Evolutionary conservation across 2,329 filamentous ascomycete genomes (phyloP).

Genomic region (Monilinia aucupariae): DNA sequence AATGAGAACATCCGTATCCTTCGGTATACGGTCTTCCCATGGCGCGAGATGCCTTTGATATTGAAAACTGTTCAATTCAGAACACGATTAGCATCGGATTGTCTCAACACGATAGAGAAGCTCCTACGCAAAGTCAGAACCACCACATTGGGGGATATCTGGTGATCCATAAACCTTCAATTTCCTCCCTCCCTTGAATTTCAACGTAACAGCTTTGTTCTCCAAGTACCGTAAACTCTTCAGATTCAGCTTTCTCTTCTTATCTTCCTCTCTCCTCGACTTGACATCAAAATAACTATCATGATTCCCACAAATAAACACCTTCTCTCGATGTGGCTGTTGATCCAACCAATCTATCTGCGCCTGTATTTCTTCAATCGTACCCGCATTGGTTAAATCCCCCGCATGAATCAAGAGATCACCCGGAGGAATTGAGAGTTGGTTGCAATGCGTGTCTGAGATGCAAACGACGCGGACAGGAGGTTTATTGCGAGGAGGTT

Average conservation of each 20-base stretch:
- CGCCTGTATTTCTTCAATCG: conserved; percentile 66
- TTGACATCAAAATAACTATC: conserved; percentile 75
- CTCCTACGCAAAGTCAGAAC: conserved; percentile 55
- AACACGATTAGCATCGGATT: not conserved
- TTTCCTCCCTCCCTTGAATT: conserved; percentile 53
- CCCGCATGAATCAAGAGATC: conserved; percentile 88
- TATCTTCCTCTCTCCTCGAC: conserved; percentile 53
- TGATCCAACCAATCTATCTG: conserved; percentile 76
- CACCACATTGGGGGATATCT: conserved; percentile 72
- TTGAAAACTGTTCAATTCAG: conserved; percentile 45
- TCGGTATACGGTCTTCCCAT: conserved; percentile 56
- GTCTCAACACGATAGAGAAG: not conserved
- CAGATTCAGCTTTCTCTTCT: conserved; percentile 55
- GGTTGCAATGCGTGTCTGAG: conserved; percentile 76
- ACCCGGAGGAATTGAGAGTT: conserved; percentile 62
- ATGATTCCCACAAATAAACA: conserved; percentile 83
- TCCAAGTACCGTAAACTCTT: conserved; percentile 70
- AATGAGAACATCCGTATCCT: conserved; percentile 56
- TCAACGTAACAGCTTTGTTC: conserved; percentile 58
- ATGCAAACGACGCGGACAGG: conserved; percentile 77
- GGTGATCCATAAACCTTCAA: conserved; percentile 76
- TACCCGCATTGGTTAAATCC: conserved; percentile 73
- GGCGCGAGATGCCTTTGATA: conserved; percentile 52
- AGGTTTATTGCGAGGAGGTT: conserved; percentile 48
- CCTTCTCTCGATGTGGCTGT: conserved; percentile 72